Evolutionary conservation across 2,329 filamentous ascomycete genomes (phyloP).

Genomic region (Epichloe sp.): DNA sequence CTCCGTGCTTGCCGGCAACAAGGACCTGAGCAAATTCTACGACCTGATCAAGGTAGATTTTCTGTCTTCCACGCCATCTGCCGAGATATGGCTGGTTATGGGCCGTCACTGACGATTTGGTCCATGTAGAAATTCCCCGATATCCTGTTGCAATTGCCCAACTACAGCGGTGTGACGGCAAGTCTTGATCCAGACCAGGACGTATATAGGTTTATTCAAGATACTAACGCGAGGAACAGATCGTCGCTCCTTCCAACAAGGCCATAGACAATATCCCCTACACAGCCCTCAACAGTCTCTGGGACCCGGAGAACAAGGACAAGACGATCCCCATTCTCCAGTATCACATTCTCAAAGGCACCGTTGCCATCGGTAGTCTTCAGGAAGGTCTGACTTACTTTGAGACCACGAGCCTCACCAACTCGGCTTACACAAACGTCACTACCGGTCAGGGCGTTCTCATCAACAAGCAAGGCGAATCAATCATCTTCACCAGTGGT

Average conservation of each 20-base stretch:
- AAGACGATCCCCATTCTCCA: slow-evolving; percentile 38
- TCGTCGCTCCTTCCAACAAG: slow-evolving; percentile 44
- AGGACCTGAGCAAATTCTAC: slow-evolving; percentile 31
- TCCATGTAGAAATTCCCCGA: slow-evolving; percentile 30
- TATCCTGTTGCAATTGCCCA: slow-evolving; percentile 30
- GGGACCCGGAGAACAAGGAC: slow-evolving; percentile 28
- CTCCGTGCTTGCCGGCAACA: slow-evolving; percentile 23
- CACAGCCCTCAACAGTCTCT: slow-evolving; percentile 35
- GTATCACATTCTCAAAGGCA: slow-evolving; percentile 48
- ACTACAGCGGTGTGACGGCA: slow-evolving; percentile 30
- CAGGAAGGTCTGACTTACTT: slow-evolving; percentile 24
- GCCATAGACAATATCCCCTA: slow-evolving; percentile 43
- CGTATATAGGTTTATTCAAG: too few relatives aligned
- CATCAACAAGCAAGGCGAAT: slow-evolving; percentile 29
- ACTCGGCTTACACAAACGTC: slow-evolving; percentile 32
- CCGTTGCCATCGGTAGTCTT: slow-evolving; percentile 28
- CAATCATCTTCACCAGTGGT: slow-evolving; percentile 36
- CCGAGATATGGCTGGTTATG: background rate
- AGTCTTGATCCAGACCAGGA: slow-evolving; percentile 7
- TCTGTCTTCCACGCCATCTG: background rate
- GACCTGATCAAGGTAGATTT: slow-evolving; percentile 26
- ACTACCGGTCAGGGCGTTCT: slow-evolving; percentile 35
- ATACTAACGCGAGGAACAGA: slow-evolving; percentile 11
- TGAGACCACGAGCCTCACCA: slow-evolving; percentile 29
- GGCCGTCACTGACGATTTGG: background rate